These are phyloP conservation scores for Pseudogymnoascus sp. DNA, from an alignment of 2,329 filamentous ascomycete genomes.

Conservation along the genomic window DNA sequence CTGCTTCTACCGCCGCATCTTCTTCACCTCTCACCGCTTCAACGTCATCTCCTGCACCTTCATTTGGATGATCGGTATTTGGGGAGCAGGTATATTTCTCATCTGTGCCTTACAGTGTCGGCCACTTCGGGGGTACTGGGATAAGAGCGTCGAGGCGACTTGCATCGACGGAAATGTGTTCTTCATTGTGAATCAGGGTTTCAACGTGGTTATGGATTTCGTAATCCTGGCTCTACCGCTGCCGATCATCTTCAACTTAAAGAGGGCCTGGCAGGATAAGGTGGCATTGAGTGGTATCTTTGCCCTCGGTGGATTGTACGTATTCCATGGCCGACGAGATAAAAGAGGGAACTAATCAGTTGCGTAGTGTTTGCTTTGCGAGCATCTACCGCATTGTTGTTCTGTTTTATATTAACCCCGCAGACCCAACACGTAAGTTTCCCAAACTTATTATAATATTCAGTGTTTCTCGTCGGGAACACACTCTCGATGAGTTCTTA, in stretches of 20 bases:
- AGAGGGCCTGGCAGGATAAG: slow-evolving; percentile 14
- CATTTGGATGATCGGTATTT: slow-evolving; percentile 17
- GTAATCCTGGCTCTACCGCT: slow-evolving; percentile 15
- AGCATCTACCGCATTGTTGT: slow-evolving; percentile 20
- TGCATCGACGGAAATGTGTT: slow-evolving; percentile 18
- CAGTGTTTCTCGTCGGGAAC: neutral
- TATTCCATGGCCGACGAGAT: neutral
- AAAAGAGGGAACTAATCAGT: neutral
- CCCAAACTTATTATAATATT: neutral
- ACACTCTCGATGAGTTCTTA: neutral
- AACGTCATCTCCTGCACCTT: slow-evolving; percentile 17
- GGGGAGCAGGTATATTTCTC: slow-evolving; percentile 7
- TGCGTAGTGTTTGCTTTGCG: slow-evolving; percentile 16
- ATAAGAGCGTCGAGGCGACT: slow-evolving; percentile 15
- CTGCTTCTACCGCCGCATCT: slow-evolving; percentile 1
- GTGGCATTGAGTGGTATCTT: slow-evolving; percentile 17
- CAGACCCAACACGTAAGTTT: slow-evolving; percentile 19
- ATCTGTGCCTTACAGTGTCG: slow-evolving; percentile 20
- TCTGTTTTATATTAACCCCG: slow-evolving; percentile 16
- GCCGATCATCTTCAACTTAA: slow-evolving; percentile 16
- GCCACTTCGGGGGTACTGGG: slow-evolving; percentile 18
- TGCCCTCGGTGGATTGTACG: slow-evolving; percentile 15
- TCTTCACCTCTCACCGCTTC: slow-evolving; percentile 9
- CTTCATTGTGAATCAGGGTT: slow-evolving; percentile 16
- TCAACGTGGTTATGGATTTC: slow-evolving; percentile 16